Conservation (phyloP, 176 grass and related monocot genomes). For the Bonia amplexicaulis region DNA sequence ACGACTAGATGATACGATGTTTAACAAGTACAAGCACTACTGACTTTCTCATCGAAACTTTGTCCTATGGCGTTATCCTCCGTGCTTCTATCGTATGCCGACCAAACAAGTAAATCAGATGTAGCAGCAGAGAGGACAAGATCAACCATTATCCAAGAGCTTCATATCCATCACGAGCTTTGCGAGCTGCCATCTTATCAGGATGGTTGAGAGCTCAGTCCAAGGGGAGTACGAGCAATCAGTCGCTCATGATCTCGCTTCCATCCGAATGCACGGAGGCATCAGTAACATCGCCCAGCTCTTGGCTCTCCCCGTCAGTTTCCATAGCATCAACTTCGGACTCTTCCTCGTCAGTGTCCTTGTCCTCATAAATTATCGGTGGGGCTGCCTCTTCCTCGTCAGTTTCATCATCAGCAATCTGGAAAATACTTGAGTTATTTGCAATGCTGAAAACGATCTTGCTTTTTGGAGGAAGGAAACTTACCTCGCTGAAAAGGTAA, state of each 20-base stretch:
- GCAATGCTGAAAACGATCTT: not conserved
- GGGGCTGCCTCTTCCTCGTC: constrained; percentile 38
- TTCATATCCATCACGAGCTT: not conserved
- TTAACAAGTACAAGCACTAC: not conserved
- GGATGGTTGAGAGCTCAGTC: not conserved
- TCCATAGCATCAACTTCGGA: constrained; percentile 74
- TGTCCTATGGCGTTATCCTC: not conserved
- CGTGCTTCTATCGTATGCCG: not conserved
- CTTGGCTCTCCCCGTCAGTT: constrained; percentile 43
- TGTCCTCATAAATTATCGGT: constrained; percentile 69
- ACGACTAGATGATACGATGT: not conserved
- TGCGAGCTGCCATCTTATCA: not conserved
- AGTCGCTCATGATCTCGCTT: constrained; percentile 76
- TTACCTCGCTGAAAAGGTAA: constrained; percentile 60
- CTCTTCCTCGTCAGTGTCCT: constrained; percentile 76
- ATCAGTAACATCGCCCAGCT: constrained; percentile 53
- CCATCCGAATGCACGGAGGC: constrained; percentile 58
- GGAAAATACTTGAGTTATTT: constrained; percentile 24
- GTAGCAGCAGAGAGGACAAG: not conserved
- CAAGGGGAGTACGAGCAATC: not conserved
- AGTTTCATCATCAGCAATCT: constrained; percentile 65
- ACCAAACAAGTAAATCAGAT: not conserved
- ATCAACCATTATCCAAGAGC: not conserved
- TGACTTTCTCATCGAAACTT: not conserved
- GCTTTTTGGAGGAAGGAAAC: constrained; percentile 18